Percentiles rank a stretch among this genome's conserved stretches.
Conservation (phyloP, 768 basidiomycete species). For the Pleurotus tuber-regium region DNA sequence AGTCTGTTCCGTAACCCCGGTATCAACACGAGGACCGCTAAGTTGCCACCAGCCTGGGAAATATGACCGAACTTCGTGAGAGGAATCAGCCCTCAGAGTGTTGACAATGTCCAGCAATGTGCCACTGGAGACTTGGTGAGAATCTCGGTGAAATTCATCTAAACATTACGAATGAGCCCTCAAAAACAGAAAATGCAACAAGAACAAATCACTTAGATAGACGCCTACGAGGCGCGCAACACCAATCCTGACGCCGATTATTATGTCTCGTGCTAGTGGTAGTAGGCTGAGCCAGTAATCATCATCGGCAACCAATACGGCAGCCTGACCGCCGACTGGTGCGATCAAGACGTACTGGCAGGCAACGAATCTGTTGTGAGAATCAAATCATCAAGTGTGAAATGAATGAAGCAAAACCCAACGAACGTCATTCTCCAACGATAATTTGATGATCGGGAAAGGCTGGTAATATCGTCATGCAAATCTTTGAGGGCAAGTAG, state of each 20-base stretch:
- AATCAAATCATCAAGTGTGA: conserved; percentile 14
- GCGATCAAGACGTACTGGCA: conserved; percentile 64
- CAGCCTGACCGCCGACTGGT: conserved; percentile 29
- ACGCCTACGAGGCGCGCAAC: conserved; percentile 73
- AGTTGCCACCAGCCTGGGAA: conserved; percentile 33
- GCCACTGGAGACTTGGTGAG: conserved; percentile 27
- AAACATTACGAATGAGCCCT: conserved; percentile 10
- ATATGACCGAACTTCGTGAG: conserved; percentile 62
- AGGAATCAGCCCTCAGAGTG: conserved; percentile 52
- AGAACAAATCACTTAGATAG: conserved; percentile 43
- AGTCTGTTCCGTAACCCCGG: neutral
- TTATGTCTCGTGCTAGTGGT: conserved; percentile 57
- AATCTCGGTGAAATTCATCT: conserved; percentile 28
- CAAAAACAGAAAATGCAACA: conserved; percentile 1
- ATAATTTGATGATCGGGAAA: conserved; percentile 47
- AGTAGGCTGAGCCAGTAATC: conserved; percentile 55
- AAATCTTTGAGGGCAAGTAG: conserved; percentile 34
- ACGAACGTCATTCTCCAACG: conserved; percentile 74
- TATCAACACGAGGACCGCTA: conserved; percentile 5
- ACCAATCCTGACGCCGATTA: conserved; percentile 84
- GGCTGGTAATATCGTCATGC: conserved; percentile 35
- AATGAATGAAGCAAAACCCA: conserved; percentile 5
- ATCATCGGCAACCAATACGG: conserved; percentile 39
- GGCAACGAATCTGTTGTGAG: conserved; percentile 59
- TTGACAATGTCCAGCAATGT: conserved; percentile 38